These are phyloP conservation scores for Peronospora tabacina DNA, from an alignment of 352 stramenopile species.

Conservation along the genomic window DNA sequence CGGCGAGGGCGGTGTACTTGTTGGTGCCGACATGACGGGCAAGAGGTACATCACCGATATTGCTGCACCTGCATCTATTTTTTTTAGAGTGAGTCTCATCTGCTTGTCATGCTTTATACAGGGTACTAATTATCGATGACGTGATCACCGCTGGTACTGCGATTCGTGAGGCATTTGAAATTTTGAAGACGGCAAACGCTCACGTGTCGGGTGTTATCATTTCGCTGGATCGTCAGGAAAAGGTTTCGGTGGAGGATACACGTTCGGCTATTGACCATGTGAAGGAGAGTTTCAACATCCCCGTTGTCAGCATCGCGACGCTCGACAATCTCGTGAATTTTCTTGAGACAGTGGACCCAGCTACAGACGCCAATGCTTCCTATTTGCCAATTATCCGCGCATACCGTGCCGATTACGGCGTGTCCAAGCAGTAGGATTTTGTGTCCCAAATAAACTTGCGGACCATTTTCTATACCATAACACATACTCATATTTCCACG, in stretches of 20 bases:
- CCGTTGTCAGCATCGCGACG: slow-evolving; percentile 92
- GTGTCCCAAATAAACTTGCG: no score
- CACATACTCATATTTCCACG: slow-evolving; percentile 2
- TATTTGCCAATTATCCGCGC: slow-evolving; percentile 64
- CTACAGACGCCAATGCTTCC: slow-evolving; percentile 44
- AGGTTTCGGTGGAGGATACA: slow-evolving; percentile 88
- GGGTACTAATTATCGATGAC: slow-evolving; percentile 98
- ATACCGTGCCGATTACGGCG: slow-evolving; percentile 72
- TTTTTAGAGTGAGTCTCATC: background rate
- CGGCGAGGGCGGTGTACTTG: slow-evolving; percentile 94
- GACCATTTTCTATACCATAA: no score
- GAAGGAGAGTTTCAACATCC: slow-evolving; percentile 83
- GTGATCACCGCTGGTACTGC: slow-evolving; percentile 99
- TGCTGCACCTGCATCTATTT: background rate
- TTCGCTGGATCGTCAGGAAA: slow-evolving; percentile 97
- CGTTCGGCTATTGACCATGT: slow-evolving; percentile 93
- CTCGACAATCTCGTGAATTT: slow-evolving; percentile 90
- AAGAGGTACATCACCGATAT: slow-evolving; percentile 68
- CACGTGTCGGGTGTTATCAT: slow-evolving; percentile 94
- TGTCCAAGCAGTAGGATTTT: slow-evolving; percentile 31
- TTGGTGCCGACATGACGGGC: slow-evolving; percentile 91
- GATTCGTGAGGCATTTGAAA: slow-evolving; percentile 91
- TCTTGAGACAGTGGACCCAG: slow-evolving; percentile 50
- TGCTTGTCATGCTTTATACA: slow-evolving; percentile 19
- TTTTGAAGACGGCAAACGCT: slow-evolving; percentile 87